These are phyloP conservation scores for Tripterygium wilfordii DNA, from an alignment of 177 flowering plant species.

Conservation along the genomic window DNA sequence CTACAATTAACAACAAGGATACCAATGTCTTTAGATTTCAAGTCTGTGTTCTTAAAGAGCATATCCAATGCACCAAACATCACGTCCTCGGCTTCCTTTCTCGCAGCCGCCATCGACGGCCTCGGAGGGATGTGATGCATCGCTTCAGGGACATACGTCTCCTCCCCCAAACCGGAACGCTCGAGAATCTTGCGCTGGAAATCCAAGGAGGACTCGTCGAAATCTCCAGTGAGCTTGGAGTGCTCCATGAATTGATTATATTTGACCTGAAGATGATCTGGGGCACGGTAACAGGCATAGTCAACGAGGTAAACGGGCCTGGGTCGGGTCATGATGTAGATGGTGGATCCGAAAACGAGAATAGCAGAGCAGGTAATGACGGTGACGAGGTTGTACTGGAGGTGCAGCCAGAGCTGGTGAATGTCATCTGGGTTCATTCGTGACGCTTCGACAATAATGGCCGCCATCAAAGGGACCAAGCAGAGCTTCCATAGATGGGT, in stretches of 20 bases:
- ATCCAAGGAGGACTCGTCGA: conserved; percentile 29
- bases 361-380: conserved; percentile 19
- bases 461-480: conserved; percentile 29
- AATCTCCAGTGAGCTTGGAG: conserved; percentile 22
- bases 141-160: conserved; percentile 32
- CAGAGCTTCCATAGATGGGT: conserved; percentile 29
- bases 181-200: conserved; percentile 41
- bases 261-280: conserved; percentile 8
- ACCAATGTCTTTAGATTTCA: conserved; percentile 39
- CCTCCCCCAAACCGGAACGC: conserved; percentile 41
- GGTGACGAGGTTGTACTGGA: conserved; percentile 28
- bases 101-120: conserved; percentile 30
- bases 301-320: conserved; percentile 31
- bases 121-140: conserved; percentile 30
- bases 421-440: too few species aligned
- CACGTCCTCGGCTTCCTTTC: conserved; percentile 38
- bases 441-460: conserved; percentile 21
- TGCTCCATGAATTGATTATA: conserved; percentile 26
- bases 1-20: conserved; percentile 25
- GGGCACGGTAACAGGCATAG: conserved; percentile 34
- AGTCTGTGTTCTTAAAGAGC: conserved; percentile 25
- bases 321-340: conserved; percentile 32
- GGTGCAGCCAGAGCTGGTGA: conserved; percentile 34
- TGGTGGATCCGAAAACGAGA: conserved; percentile 24
- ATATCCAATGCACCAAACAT: conserved; percentile 39